phyloP scores from a whole-genome alignment of 2,329 filamentous ascomycete species.

The Sordariomycetes sp. region DNA sequence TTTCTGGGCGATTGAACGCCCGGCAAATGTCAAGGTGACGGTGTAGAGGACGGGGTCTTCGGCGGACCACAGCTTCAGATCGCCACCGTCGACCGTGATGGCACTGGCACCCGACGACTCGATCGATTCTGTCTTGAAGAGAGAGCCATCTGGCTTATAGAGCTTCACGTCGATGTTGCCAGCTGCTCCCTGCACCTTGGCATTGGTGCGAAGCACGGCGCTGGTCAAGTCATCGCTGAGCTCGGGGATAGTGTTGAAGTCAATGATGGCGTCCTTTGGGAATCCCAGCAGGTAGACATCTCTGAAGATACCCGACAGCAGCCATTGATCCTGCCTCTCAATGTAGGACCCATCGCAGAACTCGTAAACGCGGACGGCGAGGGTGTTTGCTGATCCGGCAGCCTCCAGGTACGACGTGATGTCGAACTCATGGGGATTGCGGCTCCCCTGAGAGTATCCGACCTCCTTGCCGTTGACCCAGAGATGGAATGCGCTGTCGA shows the following conservation, averaged over 20 bases:
- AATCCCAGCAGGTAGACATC: conserved; percentile 60
- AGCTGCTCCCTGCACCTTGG: conserved; percentile 27
- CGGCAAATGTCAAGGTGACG: conserved; percentile 24
- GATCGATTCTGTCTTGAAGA: conserved; percentile 4
- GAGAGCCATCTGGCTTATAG: conserved; percentile 2
- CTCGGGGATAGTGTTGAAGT: conserved; percentile 46
- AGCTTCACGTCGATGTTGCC: conserved; percentile 11
- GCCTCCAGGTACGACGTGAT: conserved; percentile 42
- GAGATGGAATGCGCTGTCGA: conserved; percentile 63
- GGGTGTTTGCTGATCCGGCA: conserved; percentile 35
- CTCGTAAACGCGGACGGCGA: conserved; percentile 64
- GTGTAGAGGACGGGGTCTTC: conserved; percentile 57
- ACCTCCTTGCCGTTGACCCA: conserved; percentile 60
- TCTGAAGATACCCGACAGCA: conserved; percentile 58
- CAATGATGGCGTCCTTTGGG: conserved; percentile 41
- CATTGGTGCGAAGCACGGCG: conserved; percentile 38
- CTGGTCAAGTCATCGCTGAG: conserved; percentile 45
- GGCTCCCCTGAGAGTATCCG: conserved; percentile 63
- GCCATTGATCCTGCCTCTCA: conserved; percentile 65
- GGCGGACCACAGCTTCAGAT: conserved; percentile 46
- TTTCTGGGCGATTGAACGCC: conserved; percentile 35
- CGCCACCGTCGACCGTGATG: conserved; percentile 2
- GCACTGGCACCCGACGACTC: conserved; percentile 6
- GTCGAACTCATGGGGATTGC: conserved; percentile 68
- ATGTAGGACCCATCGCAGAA: conserved; percentile 64